Evolutionary conservation across 1,284 basidiomycete species (phyloP), one percentile per base, ranked within the genome.

Genomic region (Ceratobasidium sp.): DNA sequence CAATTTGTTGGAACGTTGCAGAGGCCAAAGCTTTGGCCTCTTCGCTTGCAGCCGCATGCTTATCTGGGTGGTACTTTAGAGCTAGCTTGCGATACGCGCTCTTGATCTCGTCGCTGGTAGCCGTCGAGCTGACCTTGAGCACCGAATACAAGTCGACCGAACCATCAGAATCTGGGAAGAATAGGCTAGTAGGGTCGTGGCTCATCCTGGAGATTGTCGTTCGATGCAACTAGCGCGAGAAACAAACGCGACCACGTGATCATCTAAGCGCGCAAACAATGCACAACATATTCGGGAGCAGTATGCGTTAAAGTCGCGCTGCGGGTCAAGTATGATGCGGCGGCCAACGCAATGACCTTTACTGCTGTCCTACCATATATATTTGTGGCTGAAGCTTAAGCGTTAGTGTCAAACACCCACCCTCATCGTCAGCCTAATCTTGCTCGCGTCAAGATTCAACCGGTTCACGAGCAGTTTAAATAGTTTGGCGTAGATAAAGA

Each of bases 11-110:
- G 82, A 98, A 98, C 83, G 92, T 91, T 78, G 85, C 86, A 13
- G 88, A 89, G 79, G 92, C 90, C 79, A 88, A 87, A 56, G 89
- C 88, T 82, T 90, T 91, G 34, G 88, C 87, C 46, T 85, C 85
- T n/a, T 90, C 89, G 71, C 83, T 85, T 76, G 92, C 89, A 15
- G 86, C 84, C 46, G 89, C 85, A 81, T 95, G 95, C 82, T 97
- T 97, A 85, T 97, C 95, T 4, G 96, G 96, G 82, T 98, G 96
- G 82, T 90, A 90, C 70, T 88, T 81, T 29, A 98, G 90, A 2
- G 96, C 96, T 29, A 91, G 89, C 78, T 90, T 91, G 59, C 95
- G 90, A 85, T 98, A 98, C 0, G 95, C 88, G 81, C 92, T 94
- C 83, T 91, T 91, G 81, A 97, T 91, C 29, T 90, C 90, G 43